Evolutionary conservation across 495 filamentous ascomycete species (phyloP).

Genomic region (Evernia prunastri): DNA sequence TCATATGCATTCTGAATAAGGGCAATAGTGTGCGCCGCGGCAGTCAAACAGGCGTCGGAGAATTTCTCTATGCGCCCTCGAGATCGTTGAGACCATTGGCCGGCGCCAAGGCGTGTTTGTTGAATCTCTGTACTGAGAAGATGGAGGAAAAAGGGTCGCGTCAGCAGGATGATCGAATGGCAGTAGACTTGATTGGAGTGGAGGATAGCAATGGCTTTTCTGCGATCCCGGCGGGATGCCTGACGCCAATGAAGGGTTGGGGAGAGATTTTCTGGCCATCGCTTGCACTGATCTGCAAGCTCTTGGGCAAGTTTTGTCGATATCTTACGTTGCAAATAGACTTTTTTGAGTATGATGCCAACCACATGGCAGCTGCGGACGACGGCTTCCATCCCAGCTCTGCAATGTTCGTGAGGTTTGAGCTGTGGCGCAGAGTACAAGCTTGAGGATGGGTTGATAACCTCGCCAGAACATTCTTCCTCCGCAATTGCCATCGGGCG

Average conservation of each 20-base stretch:
- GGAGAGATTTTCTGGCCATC: conserved; percentile 44
- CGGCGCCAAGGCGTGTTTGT: conserved; percentile 28
- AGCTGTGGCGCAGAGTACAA: conserved; percentile 13
- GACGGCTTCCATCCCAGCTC: conserved; percentile 43
- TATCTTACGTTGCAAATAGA: conserved; percentile 64
- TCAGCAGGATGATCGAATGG: conserved; percentile 67
- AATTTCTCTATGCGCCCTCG: conserved; percentile 53
- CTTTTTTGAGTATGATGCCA: conserved; percentile 57
- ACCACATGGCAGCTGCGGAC: conserved; percentile 57
- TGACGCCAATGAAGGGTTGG: conserved; percentile 42
- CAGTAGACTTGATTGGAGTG: conserved; percentile 65
- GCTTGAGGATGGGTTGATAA: conserved; percentile 37
- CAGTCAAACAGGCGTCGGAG: conserved; percentile 63
- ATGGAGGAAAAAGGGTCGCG: conserved; percentile 60
- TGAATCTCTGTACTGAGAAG: conserved; percentile 43
- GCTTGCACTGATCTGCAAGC: conserved; percentile 52
- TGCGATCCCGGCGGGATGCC: conserved; percentile 41
- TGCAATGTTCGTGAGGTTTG: conserved; percentile 10
- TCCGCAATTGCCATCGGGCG: conserved; percentile 56
- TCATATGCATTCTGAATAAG: conserved; percentile 53
- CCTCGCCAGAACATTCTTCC: conserved; percentile 51
- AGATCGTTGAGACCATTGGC: conserved; percentile 27
- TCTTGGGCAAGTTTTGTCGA: conserved; percentile 59
- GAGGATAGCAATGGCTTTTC: conserved; percentile 56
- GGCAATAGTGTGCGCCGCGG: conserved; percentile 60